Conservation (phyloP, 1,139 yeast species). For the Yamadazyma membranifaciens region DNA sequence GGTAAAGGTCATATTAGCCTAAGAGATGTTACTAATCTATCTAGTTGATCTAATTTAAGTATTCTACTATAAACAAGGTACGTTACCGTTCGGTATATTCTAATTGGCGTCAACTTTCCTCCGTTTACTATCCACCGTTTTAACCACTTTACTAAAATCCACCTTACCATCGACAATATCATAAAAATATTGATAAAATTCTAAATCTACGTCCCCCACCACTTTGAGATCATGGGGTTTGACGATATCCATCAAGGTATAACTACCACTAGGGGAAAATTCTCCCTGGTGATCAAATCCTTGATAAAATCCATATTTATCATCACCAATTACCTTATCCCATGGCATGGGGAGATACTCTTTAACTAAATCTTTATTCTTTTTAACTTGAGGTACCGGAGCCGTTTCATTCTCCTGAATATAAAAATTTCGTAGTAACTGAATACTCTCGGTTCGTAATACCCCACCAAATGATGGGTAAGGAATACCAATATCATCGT, state of each 20-base stretch:
- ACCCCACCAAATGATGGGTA: slow-evolving; percentile 76
- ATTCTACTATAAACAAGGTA: too few relatives aligned
- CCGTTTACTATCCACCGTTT: slow-evolving; percentile 13
- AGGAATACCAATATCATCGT: slow-evolving; percentile 29
- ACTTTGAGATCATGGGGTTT: slow-evolving; percentile 14
- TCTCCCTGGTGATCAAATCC: slow-evolving; percentile 14
- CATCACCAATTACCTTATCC: slow-evolving; percentile 12
- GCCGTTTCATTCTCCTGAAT: slow-evolving; percentile 82
- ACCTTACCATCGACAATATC: slow-evolving; percentile 25
- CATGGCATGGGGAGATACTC: slow-evolving; percentile 49
- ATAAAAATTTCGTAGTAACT: slow-evolving; percentile 77
- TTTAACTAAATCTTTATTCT: slow-evolving; percentile 70
- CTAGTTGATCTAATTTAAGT: too few relatives aligned
- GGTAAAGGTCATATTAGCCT: too few relatives aligned
- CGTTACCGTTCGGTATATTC: too few relatives aligned
- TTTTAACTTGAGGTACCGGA: slow-evolving; percentile 76
- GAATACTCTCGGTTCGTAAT: slow-evolving; percentile 75
- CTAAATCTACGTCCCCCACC: slow-evolving; percentile 22
- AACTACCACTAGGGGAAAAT: background rate
- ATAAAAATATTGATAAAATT: slow-evolving; percentile 31
- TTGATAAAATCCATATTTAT: slow-evolving; percentile 16
- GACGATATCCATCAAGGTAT: slow-evolving; percentile 11
- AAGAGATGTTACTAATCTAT: too few relatives aligned
- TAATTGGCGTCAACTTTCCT: too few relatives aligned
- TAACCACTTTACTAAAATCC: slow-evolving; percentile 22